Conservation (phyloP, 192 early-diverging fungal genomes). For the Coemansia sp. region DNA sequence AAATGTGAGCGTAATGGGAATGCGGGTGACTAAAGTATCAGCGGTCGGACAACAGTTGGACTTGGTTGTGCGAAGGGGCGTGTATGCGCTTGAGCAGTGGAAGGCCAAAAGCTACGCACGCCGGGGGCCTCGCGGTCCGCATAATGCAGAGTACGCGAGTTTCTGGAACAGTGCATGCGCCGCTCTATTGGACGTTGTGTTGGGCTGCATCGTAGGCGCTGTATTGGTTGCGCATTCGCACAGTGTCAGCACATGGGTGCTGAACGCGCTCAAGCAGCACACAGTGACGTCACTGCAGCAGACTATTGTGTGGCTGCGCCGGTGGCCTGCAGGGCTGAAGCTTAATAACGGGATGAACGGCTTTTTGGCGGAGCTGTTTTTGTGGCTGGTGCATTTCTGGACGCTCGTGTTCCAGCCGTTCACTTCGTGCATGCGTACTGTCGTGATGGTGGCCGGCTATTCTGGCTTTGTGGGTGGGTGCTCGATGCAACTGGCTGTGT, state of each 20-base stretch:
- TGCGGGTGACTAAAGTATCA: conserved; percentile 63
- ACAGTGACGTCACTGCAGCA: conserved; percentile 68
- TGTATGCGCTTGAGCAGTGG: conserved; percentile 90
- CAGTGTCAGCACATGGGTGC: conserved; percentile 57
- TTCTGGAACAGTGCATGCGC: conserved; percentile 98
- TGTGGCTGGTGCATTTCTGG: conserved; percentile 88
- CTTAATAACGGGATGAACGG: conserved; percentile 85
- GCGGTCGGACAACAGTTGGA: conserved; percentile 88
- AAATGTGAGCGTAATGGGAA: conserved; percentile 61
- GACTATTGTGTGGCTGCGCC: conserved; percentile 87
- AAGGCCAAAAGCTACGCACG: conserved; percentile 58
- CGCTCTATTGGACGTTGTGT: conserved; percentile 86
- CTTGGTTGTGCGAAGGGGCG: conserved; percentile 77
- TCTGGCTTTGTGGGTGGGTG: conserved; percentile 77
- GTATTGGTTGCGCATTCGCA: conserved; percentile 66
- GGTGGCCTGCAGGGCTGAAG: conserved; percentile 93
- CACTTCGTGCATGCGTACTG: conserved; percentile 50
- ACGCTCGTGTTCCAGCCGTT: conserved; percentile 60
- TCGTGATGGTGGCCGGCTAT: conserved; percentile 72
- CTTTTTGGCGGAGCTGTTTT: conserved; percentile 90
- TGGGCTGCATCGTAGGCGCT: conserved; percentile 78
- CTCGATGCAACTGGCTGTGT: conserved; percentile 79
- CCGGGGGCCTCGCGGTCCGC: conserved; percentile 43
- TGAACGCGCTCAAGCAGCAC: conserved; percentile 58
- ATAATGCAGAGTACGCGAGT: conserved; percentile 56